These are phyloP conservation scores for Aspergillus sp. DNA, from an alignment of 2,329 filamentous ascomycete species.

Conservation along the genomic window DNA sequence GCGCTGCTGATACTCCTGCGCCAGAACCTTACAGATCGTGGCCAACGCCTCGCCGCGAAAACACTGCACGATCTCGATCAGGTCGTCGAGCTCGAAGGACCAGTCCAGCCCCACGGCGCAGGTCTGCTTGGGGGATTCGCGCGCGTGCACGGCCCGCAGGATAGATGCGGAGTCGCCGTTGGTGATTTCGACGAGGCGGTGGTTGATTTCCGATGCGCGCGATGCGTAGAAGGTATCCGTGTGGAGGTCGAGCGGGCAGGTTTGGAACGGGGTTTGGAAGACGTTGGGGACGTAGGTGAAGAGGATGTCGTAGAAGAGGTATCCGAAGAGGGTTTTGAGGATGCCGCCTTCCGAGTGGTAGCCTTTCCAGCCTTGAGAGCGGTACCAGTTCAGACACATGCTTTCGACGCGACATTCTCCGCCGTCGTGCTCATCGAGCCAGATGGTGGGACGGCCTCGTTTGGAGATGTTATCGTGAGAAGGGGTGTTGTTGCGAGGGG, in stretches of 20 bases:
- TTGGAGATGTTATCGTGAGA: constrained; percentile 20
- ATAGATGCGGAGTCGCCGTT: constrained; percentile 74
- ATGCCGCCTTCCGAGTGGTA: constrained; percentile 93
- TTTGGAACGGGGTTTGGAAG: constrained; percentile 94
- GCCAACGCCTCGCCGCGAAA: constrained; percentile 80
- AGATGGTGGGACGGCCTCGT: constrained; percentile 65
- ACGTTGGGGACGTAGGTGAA: constrained; percentile 95
- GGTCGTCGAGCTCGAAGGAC: constrained; percentile 76
- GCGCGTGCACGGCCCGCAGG: constrained; percentile 66
- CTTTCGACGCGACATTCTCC: constrained; percentile 84
- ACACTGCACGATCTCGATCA: constrained; percentile 74
- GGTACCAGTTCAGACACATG: constrained; percentile 90
- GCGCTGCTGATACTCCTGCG: constrained; percentile 86
- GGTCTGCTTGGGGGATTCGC: constrained; percentile 68
- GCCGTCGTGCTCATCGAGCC: constrained; percentile 74
- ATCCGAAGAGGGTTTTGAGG: constrained; percentile 83
- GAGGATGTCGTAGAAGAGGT: constrained; percentile 89
- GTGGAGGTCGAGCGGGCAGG: constrained; percentile 86
- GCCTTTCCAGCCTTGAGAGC: constrained; percentile 83
- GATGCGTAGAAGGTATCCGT: constrained; percentile 89
- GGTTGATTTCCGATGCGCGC: constrained; percentile 85
- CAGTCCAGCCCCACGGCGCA: constrained; percentile 92
- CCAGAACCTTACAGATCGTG: constrained; percentile 86
- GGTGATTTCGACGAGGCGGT: constrained; percentile 77
- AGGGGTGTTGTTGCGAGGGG: constrained; percentile 16